These are phyloP conservation scores for Cercospora sojina DNA, from an alignment of 2,329 filamentous ascomycete species.

Conservation along the genomic window DNA sequence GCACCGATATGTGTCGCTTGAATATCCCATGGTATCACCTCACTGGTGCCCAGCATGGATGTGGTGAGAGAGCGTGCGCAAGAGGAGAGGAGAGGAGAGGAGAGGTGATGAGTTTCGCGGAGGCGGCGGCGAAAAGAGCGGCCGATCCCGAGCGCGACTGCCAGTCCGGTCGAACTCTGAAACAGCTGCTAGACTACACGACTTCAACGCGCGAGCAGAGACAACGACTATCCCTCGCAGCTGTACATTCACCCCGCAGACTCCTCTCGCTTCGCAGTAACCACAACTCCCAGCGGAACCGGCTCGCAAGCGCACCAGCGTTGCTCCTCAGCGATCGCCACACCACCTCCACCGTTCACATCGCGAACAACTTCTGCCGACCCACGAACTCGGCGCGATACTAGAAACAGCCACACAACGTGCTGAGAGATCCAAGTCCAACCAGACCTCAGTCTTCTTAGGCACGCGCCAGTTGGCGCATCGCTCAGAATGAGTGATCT, in stretches of 20 bases:
- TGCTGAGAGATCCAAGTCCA: background rate
- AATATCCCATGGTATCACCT: background rate
- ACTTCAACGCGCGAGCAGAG: background rate
- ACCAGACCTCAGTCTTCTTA: background rate
- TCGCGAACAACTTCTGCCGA: background rate
- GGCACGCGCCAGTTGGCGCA: constrained; percentile 26
- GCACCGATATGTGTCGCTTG: background rate
- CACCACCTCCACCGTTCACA: background rate
- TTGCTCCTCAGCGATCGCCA: background rate
- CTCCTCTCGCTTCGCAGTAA: background rate
- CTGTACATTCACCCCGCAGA: background rate
- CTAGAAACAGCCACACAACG: background rate
- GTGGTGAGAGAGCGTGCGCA: background rate
- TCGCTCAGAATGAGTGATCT: constrained; percentile 75
- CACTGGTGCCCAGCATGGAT: background rate
- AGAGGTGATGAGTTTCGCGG: background rate
- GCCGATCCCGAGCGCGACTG: background rate
- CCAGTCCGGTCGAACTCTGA: constrained; percentile 6
- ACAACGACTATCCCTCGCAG: background rate
- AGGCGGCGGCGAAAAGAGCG: background rate
- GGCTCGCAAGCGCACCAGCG: background rate
- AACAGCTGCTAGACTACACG: background rate
- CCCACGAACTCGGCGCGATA: background rate
- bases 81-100: background rate
- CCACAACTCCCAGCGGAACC: background rate